A percentile compares a stretch with the other conserved stretches of the same genome.
These are phyloP conservation scores for Saccharomyces kudriavzevii DNA, from an alignment of 805 yeast genomes.

Conservation along the genomic window DNA sequence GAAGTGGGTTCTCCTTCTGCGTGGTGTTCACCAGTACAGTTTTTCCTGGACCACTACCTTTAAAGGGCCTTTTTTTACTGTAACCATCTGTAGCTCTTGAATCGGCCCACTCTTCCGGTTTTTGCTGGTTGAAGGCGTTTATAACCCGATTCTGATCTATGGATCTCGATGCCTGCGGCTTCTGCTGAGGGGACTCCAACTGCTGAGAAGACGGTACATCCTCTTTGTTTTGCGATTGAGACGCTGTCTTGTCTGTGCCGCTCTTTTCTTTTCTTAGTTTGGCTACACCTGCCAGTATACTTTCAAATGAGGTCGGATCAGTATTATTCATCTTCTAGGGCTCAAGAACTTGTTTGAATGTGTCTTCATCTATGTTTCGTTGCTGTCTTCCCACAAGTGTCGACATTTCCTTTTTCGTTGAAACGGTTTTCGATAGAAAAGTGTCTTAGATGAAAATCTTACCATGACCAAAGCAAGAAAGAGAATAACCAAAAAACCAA, in stretches of 20 bases:
- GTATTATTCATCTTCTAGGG: conserved; percentile 24
- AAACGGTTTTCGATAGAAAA: conserved; percentile 1
- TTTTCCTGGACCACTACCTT: conserved; percentile 11
- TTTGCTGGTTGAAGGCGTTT: conserved; percentile 16
- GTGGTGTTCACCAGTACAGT: conserved; percentile 51
- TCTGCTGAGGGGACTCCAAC: neutral
- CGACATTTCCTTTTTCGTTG: conserved; percentile 1
- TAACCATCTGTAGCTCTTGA: conserved; percentile 14
- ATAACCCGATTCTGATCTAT: conserved; percentile 4
- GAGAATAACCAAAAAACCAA: neutral
- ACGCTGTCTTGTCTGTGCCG: conserved; percentile 1
- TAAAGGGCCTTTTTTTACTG: conserved; percentile 1
- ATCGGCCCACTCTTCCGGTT: conserved; percentile 10
- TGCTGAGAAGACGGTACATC: neutral
- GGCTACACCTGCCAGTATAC: conserved; percentile 63
- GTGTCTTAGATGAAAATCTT: neutral
- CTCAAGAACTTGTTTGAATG: neutral
- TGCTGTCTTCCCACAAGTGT: neutral
- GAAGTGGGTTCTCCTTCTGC: conserved; percentile 66
- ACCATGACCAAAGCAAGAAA: neutral
- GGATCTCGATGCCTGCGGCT: neutral
- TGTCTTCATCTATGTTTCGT: neutral
- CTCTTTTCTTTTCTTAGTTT: conserved; percentile 42
- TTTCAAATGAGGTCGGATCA: conserved; percentile 59
- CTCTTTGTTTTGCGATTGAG: neutral